Evolutionary conservation across 345 rosid species (phyloP), one percentile per base, ranked within the genome.

Genomic region (Eutrema japonicum): DNA sequence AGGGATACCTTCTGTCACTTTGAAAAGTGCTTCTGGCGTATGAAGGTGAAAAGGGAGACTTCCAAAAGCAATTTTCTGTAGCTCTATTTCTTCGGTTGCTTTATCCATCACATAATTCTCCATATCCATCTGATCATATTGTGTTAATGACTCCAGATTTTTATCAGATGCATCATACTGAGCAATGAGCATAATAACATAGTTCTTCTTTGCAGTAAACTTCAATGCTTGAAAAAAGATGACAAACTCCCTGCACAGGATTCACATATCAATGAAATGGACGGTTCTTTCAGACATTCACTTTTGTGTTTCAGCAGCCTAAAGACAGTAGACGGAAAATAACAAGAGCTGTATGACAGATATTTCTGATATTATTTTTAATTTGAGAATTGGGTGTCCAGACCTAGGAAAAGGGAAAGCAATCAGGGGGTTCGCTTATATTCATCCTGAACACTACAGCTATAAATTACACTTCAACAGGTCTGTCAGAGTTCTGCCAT

Each of bases 11-110:
- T 92, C 93, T 67, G 83, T 79, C 79, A 85, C 76, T 81, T 85
- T 80, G 67, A 82, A 81, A 66, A 90, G 78, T 67, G 85, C 82
- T 64, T 75, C 83, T 22, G 93, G 88, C 10, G 79, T 81, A 81
- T 95, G 97, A 72, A 95, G 93, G 77, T 94, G 97, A 76, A 94
- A 94, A 80, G 98, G 72, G 78, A 86, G 74, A 42, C 71, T 83
- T 75, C 83, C 84, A 56, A 81, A 79, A 29, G 89, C 89, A 79
- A 45, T 81, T 82, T 82, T 89, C 69, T 83, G 82, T 29, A 89
- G 87, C 81, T 91, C 87, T 54, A 87, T 71, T 82, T 87, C 97
- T 77, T 88, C 91, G 32, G 71, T 82, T 56, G 85, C 88, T 83
- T 85, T 90, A 74, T 80, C 84, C 73, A 82, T 82, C 29, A 83